Base-by-base conservation (phyloP, 257 asterid genomes). In the Solanum dulcamara region DNA sequence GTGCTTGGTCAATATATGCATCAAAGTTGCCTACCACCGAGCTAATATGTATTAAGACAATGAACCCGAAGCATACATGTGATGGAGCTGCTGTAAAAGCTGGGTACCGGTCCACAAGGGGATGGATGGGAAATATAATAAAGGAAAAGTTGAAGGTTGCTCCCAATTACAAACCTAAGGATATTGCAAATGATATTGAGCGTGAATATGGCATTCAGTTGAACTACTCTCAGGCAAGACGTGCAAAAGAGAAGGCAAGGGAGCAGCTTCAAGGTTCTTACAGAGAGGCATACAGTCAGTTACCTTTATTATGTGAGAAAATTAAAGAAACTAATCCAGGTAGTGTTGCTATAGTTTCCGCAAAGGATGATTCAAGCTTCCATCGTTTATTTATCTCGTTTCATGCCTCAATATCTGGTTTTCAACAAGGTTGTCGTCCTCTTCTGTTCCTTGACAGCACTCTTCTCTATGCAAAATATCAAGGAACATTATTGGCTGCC, bases 231-330 rank as follows among this genome's bases (percentile, higher is more conserved):
- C 99, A 95, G 87, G 99, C 99, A 28, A 90, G 99, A 96, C 98
- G 99, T 10, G 99, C 99, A 38, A 96, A 96, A 90, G 99, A 96
- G 92, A 94, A 94, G 83, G 99, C 99, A 42, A 86, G 99, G 38
- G 98, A 95, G 92, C 99, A 96, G 91, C 98, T 96, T 88, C 99
- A 95, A 90, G 99, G 99, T 2, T 96, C 99, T 46, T 95, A 94
- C 87, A 93, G 93, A 86, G 98, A 96, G 89, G 99, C 99, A 6
- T 96, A 96, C 90, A 89, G 92, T 83, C 98, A 92, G 90, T 88
- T 96, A 57, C 99, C 99, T 71, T 94, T 87, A 59, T 92, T 96
- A 55, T 96, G 99, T 83, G 92, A 92, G 89, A 95, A 95, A 92
- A 96, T 96, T 87, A 92, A 88, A 91, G 98, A 95, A 91, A 94